These are phyloP conservation scores for Nigrospora osmanthi DNA, from an alignment of 2,329 filamentous ascomycete species.

Conservation along the genomic window DNA sequence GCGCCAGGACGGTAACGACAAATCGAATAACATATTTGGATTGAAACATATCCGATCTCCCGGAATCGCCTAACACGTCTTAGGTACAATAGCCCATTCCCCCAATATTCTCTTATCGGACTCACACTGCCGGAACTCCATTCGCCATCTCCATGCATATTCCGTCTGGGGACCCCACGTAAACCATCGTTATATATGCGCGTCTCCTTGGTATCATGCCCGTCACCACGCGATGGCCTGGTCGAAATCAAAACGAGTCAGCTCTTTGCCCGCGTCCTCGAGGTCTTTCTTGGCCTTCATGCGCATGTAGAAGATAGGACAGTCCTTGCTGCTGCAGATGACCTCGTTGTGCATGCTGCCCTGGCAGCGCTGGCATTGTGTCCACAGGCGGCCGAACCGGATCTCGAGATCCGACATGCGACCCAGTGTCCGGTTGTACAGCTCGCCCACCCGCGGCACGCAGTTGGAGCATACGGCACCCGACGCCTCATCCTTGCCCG, in stretches of 20 bases:
- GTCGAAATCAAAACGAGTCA: conserved; percentile 84
- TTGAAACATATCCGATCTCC: no score
- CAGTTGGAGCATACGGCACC: conserved; percentile 89
- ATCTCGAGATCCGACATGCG: conserved; percentile 91
- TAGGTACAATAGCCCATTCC: no score
- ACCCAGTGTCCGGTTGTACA: conserved; percentile 85
- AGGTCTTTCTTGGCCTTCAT: conserved; percentile 99
- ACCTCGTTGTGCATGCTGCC: conserved; percentile 98
- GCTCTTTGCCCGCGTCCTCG: conserved; percentile 86
- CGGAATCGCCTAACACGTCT: no score
- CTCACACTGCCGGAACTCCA: background rate
- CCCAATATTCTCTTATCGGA: no score
- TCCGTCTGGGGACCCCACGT: background rate
- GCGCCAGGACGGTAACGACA: no score
- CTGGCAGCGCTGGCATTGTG: conserved; percentile 95
- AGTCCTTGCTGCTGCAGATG: conserved; percentile 93
- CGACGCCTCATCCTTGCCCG: conserved; percentile 66
- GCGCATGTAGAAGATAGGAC: conserved; percentile 98
- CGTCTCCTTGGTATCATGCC: background rate
- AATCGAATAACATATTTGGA: no score
- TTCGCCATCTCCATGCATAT: background rate
- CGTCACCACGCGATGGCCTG: conserved; percentile 54
- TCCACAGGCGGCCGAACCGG: conserved; percentile 88
- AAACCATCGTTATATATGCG: background rate
- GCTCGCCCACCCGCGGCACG: conserved; percentile 74